phyloP scores from a whole-genome alignment of 306 rosid genomes.

The Vigna mungo region DNA sequence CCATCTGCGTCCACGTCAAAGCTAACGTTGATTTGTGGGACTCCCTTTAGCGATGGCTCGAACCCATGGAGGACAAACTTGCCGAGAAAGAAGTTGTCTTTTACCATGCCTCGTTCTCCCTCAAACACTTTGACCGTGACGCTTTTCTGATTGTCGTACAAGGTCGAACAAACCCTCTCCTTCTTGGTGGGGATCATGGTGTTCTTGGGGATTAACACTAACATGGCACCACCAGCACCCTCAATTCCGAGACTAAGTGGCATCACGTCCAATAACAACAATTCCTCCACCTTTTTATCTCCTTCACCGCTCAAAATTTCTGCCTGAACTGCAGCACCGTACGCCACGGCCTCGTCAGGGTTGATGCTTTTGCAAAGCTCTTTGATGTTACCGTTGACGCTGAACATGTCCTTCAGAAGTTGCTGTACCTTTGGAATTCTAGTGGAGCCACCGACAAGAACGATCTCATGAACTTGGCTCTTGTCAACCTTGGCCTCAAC shows the following conservation, averaged over 20 bases:
- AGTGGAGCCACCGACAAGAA: slow-evolving; percentile 45
- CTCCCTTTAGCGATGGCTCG: slow-evolving; percentile 19
- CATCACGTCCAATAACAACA: slow-evolving; percentile 37
- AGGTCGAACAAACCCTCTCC: slow-evolving; percentile 38
- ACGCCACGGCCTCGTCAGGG: slow-evolving; percentile 50
- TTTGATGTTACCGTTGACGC: slow-evolving; percentile 24
- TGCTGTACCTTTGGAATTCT: slow-evolving; percentile 52
- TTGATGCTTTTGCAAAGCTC: slow-evolving; percentile 50
- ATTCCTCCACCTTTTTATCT: slow-evolving; percentile 34
- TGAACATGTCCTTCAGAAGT: slow-evolving; percentile 49
- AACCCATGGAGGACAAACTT: slow-evolving; percentile 40
- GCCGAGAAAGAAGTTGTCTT: slow-evolving; percentile 47
- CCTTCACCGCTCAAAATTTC: slow-evolving; percentile 43
- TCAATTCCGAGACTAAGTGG: slow-evolving; percentile 52
- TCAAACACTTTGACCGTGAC: slow-evolving; percentile 46
- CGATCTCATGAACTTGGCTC: slow-evolving; percentile 41
- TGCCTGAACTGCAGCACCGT: slow-evolving; percentile 51
- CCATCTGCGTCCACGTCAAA: slow-evolving; percentile 52
- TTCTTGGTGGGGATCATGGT: slow-evolving; percentile 51
- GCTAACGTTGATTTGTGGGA: slow-evolving; percentile 36
- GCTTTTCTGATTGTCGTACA: slow-evolving; percentile 15
- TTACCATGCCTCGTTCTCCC: slow-evolving; percentile 42
- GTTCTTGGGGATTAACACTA: slow-evolving; percentile 50
- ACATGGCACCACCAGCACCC: slow-evolving; percentile 43
- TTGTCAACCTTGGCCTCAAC: slow-evolving; percentile 45